phyloP scores from a whole-genome alignment of 805 yeast species.

The Isabelozyma gotoi region DNA sequence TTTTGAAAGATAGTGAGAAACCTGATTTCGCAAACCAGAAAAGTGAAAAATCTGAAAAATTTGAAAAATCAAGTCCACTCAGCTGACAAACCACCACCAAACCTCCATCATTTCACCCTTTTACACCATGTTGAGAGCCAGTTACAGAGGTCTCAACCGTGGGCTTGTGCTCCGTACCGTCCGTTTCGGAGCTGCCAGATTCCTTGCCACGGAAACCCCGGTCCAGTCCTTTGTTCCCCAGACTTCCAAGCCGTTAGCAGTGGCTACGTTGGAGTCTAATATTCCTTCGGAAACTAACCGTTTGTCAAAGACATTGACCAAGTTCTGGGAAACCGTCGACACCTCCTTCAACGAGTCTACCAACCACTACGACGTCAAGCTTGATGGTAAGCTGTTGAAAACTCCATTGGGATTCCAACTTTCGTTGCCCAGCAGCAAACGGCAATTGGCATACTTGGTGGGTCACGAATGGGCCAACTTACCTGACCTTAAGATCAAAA shows the following conservation, averaged over 20 bases:
- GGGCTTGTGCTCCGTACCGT: neutral
- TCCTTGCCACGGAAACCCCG: slow-evolving; percentile 16
- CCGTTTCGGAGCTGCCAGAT: neutral
- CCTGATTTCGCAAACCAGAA: too few species aligned
- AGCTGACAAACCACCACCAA: too few species aligned
- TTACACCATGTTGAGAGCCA: neutral
- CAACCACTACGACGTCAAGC: slow-evolving; percentile 49
- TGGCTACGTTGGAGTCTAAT: slow-evolving; percentile 51
- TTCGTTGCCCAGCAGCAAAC: slow-evolving; percentile 58
- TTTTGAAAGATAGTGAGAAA: too few species aligned
- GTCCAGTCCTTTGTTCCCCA: slow-evolving; percentile 11
- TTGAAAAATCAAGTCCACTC: too few species aligned
- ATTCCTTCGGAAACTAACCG: slow-evolving; percentile 63
- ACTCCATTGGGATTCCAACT: slow-evolving; percentile 82
- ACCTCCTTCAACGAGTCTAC: slow-evolving; percentile 29
- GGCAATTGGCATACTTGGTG: slow-evolving; percentile 67
- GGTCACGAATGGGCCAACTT: slow-evolving; percentile 87
- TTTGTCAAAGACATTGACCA: slow-evolving; percentile 63
- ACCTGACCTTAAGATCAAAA: slow-evolving; percentile 63
- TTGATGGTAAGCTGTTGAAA: slow-evolving; percentile 74
- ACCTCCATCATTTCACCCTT: neutral
- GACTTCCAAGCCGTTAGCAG: slow-evolving; percentile 15
- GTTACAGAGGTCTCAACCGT: too few species aligned
- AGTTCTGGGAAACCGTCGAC: slow-evolving; percentile 80
- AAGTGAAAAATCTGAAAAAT: too few species aligned